Evolutionary conservation across 306 rosid species (phyloP), one percentile per base, ranked within the genome.

Genomic region (Begonia fuchsioides): DNA sequence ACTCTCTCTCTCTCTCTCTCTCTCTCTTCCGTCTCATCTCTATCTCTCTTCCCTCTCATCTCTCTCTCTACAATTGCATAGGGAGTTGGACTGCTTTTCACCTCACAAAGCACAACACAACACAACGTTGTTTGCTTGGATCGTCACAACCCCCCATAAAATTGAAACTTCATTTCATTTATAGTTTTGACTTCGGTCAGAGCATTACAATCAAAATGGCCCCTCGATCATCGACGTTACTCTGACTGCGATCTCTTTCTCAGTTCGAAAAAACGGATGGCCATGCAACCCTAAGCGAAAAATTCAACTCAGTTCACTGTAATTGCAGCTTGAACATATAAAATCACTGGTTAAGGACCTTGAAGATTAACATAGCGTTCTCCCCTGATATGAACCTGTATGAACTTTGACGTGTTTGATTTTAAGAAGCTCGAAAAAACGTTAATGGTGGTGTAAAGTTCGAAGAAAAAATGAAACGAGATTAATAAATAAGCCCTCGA

Each of bases 401-500:
- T n/a, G n/a, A n/a, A n/a, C n/a, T n/a, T n/a, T n/a, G 10, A 45
- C 8, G 32, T 14, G 44, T 51, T 13, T 2, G 17, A 20, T n/a
- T 13, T 32, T 44, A 62, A 47, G 15, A 45, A 15, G 55, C 51
- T 52, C 39, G 50, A 45, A n/a, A 50, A 46, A 61, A 38, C 13
- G 39, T 17, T 41, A 20, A 51, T 6, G 9, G 17, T 40, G 32
- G 46, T 38, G 13, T 52, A 32, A 8, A 26, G 32, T 46, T 57
- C 55, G 46, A 67, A 57, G 45, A 38, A 60, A 61, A 41, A 26
- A 63, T n/a, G 58, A 17, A 54, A 49, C 13, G 64, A 45, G 56
- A 53, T 15, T 49, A 74, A 62, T 75, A 81, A 83, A 78, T 81
- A 78, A 73, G 48, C 70, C 95, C 93, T 84, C 93, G 94, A 81